Base-by-base conservation (phyloP, 2,329 filamentous ascomycete genomes). In the Fusarium graminum region DNA sequence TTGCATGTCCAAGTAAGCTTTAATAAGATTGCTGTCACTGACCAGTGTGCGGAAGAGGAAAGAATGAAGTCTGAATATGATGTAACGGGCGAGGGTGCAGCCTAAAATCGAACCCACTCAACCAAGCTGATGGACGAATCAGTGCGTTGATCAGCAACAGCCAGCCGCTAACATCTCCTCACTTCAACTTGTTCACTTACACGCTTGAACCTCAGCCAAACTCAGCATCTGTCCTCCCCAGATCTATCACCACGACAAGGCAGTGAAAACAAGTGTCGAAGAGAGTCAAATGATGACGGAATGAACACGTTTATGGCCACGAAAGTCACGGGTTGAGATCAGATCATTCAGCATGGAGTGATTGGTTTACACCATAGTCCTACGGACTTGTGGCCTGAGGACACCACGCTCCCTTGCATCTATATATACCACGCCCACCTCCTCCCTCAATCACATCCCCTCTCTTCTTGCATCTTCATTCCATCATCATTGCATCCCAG, bases 351-450 rank as follows among this genome's bases (percentile, higher is more conserved):
- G 2, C 11, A 12, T 9, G 5, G 19, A 39, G 12, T 10, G 2
- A 16, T 30, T 46, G 56, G 57, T 56, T 62, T 60, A 61, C 32
- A 57, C n/a, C n/a, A n/a, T n/a, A n/a, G n/a, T n/a, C n/a, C n/a
- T n/a, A n/a, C n/a, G n/a, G n/a, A n/a, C 6, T 62, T 54, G 30
- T 59, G 63, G 67, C 67, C 67, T 70, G 67, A 70, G 67, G 67
- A 70, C 64, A 13, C 64, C n/a, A 52, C 17, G 39, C 63, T 41
- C 52, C 44, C 25, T 47, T 19, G 3, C 11, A 36, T 36, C 38
- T 61, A 65, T 70, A 69, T 70, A 69, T 65, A 45, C 14, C 4
- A 26, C 38, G 16, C 28, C 16, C 34, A 9, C 19, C 52, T 42
- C 66, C 46, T 39, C 41, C 14, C 47, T 22, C 19, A 9, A 0